Conservation (phyloP, 2,329 filamentous ascomycete genomes). For the Metarhizium anisopliae region DNA sequence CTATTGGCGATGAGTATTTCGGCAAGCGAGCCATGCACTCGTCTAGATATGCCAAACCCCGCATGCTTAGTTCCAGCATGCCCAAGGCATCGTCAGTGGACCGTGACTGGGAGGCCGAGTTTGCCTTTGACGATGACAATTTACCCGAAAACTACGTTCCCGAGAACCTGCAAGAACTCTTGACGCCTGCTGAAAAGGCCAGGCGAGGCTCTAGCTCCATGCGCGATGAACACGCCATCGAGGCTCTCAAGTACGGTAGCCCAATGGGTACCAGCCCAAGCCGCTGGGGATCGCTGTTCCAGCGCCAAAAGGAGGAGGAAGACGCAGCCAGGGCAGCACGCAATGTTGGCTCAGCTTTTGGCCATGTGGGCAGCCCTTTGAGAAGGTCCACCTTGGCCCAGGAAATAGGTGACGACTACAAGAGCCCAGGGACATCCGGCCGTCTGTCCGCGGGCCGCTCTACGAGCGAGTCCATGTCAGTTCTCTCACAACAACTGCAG, state of each 20-base stretch:
- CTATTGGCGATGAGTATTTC: conserved; percentile 50
- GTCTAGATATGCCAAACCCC: conserved; percentile 57
- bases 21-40: conserved; percentile 64
- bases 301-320: conserved; percentile 51
- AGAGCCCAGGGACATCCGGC: conserved; percentile 26
- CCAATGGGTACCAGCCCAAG: conserved; percentile 50
- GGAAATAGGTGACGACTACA: conserved; percentile 33
- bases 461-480: conserved; percentile 45
- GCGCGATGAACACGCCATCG: conserved; percentile 40
- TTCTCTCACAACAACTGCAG: conserved; percentile 53
- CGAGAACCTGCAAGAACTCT: conserved; percentile 54
- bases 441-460: conserved; percentile 30
- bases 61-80: conserved; percentile 59
- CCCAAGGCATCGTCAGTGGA: conserved; percentile 55
- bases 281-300: conserved; percentile 52
- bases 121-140: conserved; percentile 67
- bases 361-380: conserved; percentile 57
- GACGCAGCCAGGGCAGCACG: conserved; percentile 29
- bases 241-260: conserved; percentile 50
- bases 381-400: conserved; percentile 53
- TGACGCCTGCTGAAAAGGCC: conserved; percentile 60
- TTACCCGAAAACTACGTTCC: conserved; percentile 57
- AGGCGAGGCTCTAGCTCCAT: conserved; percentile 48
- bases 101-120: conserved; percentile 56
- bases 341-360: conserved; percentile 44